These are phyloP conservation scores for Kluyveromyces aestuarii DNA, from an alignment of 805 yeast species.

Conservation along the genomic window DNA sequence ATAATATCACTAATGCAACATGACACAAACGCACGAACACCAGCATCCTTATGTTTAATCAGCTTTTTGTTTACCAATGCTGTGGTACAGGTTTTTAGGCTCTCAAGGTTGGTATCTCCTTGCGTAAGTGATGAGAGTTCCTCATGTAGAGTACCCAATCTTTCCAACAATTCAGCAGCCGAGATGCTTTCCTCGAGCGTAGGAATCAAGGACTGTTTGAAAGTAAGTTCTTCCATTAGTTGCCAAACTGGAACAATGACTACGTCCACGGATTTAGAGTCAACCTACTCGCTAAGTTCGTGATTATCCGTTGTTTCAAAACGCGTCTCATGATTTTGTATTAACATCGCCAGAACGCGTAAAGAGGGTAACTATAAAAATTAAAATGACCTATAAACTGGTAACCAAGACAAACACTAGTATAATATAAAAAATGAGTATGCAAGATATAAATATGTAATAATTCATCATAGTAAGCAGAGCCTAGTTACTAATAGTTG, in stretches of 20 bases:
- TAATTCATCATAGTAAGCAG: too few relatives aligned
- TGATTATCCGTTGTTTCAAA: background rate
- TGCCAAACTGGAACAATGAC: background rate
- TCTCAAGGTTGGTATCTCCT: slow-evolving; percentile 40
- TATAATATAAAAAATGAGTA: too few relatives aligned
- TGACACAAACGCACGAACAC: slow-evolving; percentile 60
- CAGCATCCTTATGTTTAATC: slow-evolving; percentile 49
- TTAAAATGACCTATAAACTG: too few relatives aligned
- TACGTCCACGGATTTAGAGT: background rate
- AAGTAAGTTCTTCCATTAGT: slow-evolving; percentile 18
- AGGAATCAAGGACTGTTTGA: slow-evolving; percentile 43
- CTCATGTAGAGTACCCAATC: slow-evolving; percentile 51
- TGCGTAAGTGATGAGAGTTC: slow-evolving; percentile 59
- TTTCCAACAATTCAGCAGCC: slow-evolving; percentile 47
- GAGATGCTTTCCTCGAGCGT: slow-evolving; percentile 49
- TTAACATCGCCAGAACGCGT: background rate
- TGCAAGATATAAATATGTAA: background rate
- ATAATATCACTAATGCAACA: slow-evolving; percentile 71
- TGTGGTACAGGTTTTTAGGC: slow-evolving; percentile 37
- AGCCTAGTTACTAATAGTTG: too few relatives aligned
- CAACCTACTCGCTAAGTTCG: background rate
- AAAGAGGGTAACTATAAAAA: background rate
- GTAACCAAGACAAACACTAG: background rate
- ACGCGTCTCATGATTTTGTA: background rate
- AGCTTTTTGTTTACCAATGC: slow-evolving; percentile 53